These are phyloP conservation scores for Linnemannia elongata DNA, from an alignment of 192 early-diverging fungal species.

Conservation along the genomic window DNA sequence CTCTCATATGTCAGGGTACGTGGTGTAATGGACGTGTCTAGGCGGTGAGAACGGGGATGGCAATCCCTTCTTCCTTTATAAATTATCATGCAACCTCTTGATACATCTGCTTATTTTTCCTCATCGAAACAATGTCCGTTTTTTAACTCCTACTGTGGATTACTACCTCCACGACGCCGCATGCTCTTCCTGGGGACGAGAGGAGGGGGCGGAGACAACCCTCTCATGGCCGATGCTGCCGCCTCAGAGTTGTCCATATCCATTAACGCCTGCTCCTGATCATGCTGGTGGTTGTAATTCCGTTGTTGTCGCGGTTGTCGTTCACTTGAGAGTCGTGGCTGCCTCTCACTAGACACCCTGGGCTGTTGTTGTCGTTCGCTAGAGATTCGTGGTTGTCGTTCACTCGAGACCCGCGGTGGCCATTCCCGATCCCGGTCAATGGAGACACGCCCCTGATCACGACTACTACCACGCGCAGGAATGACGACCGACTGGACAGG, in stretches of 20 bases:
- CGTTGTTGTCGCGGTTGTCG: not conserved
- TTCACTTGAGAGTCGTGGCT: not conserved
- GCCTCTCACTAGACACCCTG: not conserved
- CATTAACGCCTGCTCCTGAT: conserved; percentile 5
- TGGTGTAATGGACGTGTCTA: too few species aligned
- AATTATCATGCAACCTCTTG: not conserved
- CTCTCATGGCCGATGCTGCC: not conserved
- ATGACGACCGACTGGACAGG: not conserved
- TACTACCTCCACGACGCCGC: conserved; percentile 7
- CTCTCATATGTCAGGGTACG: too few species aligned
- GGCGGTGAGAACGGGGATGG: too few species aligned
- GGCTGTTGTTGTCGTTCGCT: not conserved
- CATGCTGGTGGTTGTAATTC: not conserved
- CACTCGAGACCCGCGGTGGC: not conserved
- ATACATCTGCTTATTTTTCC: not conserved
- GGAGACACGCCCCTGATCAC: not conserved
- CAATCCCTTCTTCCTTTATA: too few species aligned
- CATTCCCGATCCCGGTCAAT: not conserved
- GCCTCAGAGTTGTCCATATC: not conserved
- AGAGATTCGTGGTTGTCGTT: not conserved
- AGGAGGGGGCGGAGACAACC: not conserved
- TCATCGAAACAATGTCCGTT: too few species aligned
- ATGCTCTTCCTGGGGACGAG: conserved; percentile 14
- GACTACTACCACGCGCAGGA: not conserved
- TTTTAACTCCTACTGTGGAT: not conserved